Base-by-base conservation (phyloP, 106 monocot species). In the Dioscorea zingiberensis region DNA sequence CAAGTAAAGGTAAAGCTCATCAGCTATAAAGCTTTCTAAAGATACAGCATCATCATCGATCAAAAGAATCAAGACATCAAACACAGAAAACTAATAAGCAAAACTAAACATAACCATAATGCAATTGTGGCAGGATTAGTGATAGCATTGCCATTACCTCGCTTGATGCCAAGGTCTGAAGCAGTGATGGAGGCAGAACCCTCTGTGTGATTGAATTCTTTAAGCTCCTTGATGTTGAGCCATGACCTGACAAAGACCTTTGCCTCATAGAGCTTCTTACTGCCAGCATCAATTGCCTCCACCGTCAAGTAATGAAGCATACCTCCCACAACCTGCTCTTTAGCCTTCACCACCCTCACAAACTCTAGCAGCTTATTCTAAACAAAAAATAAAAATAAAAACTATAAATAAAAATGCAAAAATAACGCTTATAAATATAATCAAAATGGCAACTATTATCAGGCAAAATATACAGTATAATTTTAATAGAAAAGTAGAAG, bases 171-270 rank as follows among this genome's bases (percentile, higher is more conserved):
- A 19, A 64, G 72, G 55, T 73, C 72, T 0, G 63, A 38, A 45
- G 72, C 4, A 16, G 73, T 66, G 27, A 30, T 4, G 7, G 32
- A 22, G 12, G 73, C 12, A 6, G 65, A 57, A n/a, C 68, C 75
- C 7, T 44, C 75, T 4, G 57, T 44, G 44, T 62, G 68, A 21
- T 29, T 75, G 25, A 75, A 75, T 44, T 75, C 74, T 49, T 74
- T 58, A 6, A 74, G 74, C 60, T 74, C 74, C 67, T 67, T 74
- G 47, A 59, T 59, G 55, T 69, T 62, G 24, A 69, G 68, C 75
- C 75, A 75, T 21, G 68, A 61, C 62, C 68, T 68, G 27, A 75
- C 75, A 68, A 68, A 75, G 19, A 75, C 75, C 68, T 75, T 75
- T 15, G 68, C 75, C 51, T 75, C 68, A 13, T 68, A 68, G 15